Conservation (phyloP, 441 rosid species). For the Melastoma candidum region DNA sequence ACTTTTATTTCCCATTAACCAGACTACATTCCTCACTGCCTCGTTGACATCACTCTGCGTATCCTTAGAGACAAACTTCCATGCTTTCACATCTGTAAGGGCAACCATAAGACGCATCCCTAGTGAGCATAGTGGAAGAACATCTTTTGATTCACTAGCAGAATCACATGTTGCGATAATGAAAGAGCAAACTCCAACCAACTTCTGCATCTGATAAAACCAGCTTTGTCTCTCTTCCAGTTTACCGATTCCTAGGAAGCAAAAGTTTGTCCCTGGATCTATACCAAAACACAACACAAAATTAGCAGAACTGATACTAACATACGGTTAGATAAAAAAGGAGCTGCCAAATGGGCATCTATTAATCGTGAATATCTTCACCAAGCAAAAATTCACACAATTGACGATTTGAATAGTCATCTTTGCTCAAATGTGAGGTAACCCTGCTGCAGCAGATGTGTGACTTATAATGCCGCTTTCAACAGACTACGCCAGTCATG, state of each 20-base stretch:
- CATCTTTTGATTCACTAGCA: constrained; percentile 29
- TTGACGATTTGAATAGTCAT: too few relatives aligned
- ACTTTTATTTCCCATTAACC: constrained; percentile 64
- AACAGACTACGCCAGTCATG: too few relatives aligned
- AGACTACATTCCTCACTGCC: constrained; percentile 47
- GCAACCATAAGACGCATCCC: constrained; percentile 60
- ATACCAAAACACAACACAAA: constrained; percentile 13
- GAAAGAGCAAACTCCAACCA: constrained; percentile 60
- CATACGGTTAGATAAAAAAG: background rate
- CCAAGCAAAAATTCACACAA: too few relatives aligned
- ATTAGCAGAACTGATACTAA: constrained; percentile 12
- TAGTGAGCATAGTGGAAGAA: constrained; percentile 45
- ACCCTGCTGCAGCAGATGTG: too few relatives aligned
- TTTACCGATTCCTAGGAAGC: constrained; percentile 50
- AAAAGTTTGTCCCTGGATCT: constrained; percentile 71
- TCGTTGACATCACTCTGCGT: constrained; percentile 39
- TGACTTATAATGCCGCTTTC: too few relatives aligned
- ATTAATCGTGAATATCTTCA: too few relatives aligned
- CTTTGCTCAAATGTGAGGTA: too few relatives aligned
- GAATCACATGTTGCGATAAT: constrained; percentile 50
- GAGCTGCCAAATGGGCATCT: background rate
- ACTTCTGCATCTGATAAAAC: constrained; percentile 57
- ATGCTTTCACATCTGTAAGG: constrained; percentile 68
- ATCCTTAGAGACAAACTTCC: constrained; percentile 41
- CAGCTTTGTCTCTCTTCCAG: constrained; percentile 63